phyloP scores from a whole-genome alignment of 2,329 filamentous ascomycete genomes.

The Rhynchosporium agropyri region DNA sequence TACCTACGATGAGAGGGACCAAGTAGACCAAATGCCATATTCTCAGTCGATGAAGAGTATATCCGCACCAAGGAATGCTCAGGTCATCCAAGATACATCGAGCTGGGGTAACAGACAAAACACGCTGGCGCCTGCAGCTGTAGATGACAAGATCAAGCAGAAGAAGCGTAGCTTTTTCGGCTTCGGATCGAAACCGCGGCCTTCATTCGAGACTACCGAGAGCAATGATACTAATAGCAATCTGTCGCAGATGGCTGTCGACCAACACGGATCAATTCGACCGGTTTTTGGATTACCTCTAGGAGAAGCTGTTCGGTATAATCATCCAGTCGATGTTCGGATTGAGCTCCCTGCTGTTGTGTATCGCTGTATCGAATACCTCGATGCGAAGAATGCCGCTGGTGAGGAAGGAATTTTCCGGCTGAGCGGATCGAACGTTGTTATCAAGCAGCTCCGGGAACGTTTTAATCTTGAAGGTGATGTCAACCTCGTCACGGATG shows the following conservation, averaged over 20 bases:
- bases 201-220: conserved; percentile 61
- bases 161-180: conserved; percentile 81
- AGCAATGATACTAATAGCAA: conserved; percentile 52
- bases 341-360: conserved; percentile 87
- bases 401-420: conserved; percentile 95
- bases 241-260: conserved; percentile 47
- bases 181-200: conserved; percentile 62
- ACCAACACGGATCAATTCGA: conserved; percentile 58
- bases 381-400: conserved; percentile 78
- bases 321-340: conserved; percentile 70
- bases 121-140: conserved; percentile 51
- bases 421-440: conserved; percentile 92
- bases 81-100: conserved; percentile 80
- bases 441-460: conserved; percentile 88
- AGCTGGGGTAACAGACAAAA: conserved; percentile 82
- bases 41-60: conserved; percentile 58
- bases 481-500: conserved; percentile 80
- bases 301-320: conserved; percentile 82
- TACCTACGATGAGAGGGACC: conserved; percentile 38
- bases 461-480: conserved; percentile 94
- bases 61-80: conserved; percentile 81
- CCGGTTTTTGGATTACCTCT: conserved; percentile 85
- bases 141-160: conserved; percentile 73
- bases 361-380: conserved; percentile 92
- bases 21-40: conserved; percentile 34